Evolutionary conservation across 805 yeast species (phyloP).

Genomic region (Myxozyma sirexii): DNA sequence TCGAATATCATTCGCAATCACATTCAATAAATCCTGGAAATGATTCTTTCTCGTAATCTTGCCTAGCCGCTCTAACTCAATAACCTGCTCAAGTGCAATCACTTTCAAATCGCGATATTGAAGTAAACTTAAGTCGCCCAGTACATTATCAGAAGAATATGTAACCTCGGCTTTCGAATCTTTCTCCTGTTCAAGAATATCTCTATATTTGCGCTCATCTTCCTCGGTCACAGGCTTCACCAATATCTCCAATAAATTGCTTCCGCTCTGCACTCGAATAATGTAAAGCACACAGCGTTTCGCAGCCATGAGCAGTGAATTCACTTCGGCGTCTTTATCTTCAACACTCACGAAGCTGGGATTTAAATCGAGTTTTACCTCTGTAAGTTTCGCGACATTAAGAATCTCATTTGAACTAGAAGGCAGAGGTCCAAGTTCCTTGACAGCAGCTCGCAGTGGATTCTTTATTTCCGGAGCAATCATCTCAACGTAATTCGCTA

Average conservation of each 20-base stretch:
- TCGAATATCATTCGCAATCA: constrained; percentile 77
- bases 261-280: constrained; percentile 74
- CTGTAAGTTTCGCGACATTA: constrained; percentile 56
- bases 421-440: constrained; percentile 49
- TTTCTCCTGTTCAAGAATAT: constrained; percentile 55
- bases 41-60: constrained; percentile 65
- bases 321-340: constrained; percentile 58
- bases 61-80: constrained; percentile 73
- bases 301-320: constrained; percentile 68
- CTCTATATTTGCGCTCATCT: constrained; percentile 68
- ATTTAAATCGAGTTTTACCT: constrained; percentile 60
- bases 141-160: constrained; percentile 34
- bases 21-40: constrained; percentile 77
- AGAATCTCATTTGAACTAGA: constrained; percentile 51
- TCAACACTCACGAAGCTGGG: constrained; percentile 52
- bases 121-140: constrained; percentile 25
- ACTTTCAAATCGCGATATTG: constrained; percentile 78
- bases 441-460: constrained; percentile 52
- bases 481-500: constrained; percentile 38
- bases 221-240: constrained; percentile 64
- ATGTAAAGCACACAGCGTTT: constrained; percentile 82
- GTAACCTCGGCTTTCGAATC: constrained; percentile 32
- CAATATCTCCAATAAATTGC: constrained; percentile 67
- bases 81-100: constrained; percentile 68
- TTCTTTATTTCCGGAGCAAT: constrained; percentile 50